Evolutionary conservation across 306 rosid species (phyloP), one percentile per base, ranked within the genome.

Genomic region (Abrus pulchellus): DNA sequence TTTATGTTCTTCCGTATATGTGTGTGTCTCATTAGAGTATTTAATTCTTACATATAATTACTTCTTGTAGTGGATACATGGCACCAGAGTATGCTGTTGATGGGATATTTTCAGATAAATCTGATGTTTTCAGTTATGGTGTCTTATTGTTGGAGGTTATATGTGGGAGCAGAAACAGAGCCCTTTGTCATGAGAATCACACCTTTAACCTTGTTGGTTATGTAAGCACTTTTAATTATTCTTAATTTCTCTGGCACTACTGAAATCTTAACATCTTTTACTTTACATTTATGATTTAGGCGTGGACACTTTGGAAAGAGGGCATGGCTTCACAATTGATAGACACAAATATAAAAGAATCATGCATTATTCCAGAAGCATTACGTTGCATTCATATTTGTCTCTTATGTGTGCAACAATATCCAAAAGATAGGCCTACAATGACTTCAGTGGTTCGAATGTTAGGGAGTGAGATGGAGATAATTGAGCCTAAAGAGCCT

Each of bases 401-500:
- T 62, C 80, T 76, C 1, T 64, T 63, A 10, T 76, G 80, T 12
- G 41, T 63, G 29, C 80, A 63, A 11, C 73, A 82, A 3, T 34
- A 59, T 1, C 83, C 86, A 0, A 76, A 87, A 13, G 77, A 79
- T 2, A 59, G 83, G 34, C 83, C 83, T 11, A 70, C 52, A 10
- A 79, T 79, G 83, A 0, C 80, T 2, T 61, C 80, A 0, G 80
- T 87, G 1, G 76, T 85, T 54, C 29, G 27, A 59, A 89, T 85
- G 87, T 47, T 87, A 10, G 82, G 66, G 12, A 60, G 89, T 43
- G 83, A 77, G 12, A 70, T 47, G 41, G 64, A 79, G 27, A 20
- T 87, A 68, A 78, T 63, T 4, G 78, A 75, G 40, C 93, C 93
- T 0, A 79, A 83, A 49, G 80, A 85, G 33, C 93, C 87, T 13